These are phyloP conservation scores for Acidomyces sp. DNA, from an alignment of 495 filamentous ascomycete genomes.

Conservation along the genomic window DNA sequence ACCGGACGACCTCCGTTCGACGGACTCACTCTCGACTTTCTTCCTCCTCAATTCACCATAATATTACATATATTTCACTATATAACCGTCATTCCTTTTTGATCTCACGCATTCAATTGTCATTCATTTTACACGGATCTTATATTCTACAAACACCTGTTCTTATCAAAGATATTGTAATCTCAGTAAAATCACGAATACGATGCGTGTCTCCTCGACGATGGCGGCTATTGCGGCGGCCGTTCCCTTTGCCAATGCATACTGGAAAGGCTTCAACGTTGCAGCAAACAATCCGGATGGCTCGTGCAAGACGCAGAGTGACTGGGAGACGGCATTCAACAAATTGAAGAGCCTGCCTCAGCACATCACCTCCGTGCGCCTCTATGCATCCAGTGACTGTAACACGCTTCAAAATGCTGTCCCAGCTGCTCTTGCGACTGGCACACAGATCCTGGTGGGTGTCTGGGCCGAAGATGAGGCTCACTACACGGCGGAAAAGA, in stretches of 20 bases:
- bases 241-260: constrained; percentile 16
- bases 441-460: constrained; percentile 38
- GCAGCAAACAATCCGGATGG: constrained; percentile 34
- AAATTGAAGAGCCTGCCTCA: constrained; percentile 36
- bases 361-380: constrained; percentile 35
- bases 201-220: constrained; percentile 14
- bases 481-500: constrained; percentile 38
- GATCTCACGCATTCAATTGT: no score
- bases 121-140: no score
- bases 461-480: constrained; percentile 38
- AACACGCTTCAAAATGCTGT: constrained; percentile 38
- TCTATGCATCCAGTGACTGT: constrained; percentile 44
- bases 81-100: no score
- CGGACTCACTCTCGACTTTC: no score
- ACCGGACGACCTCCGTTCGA: no score
- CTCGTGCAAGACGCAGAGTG: constrained; percentile 36
- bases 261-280: constrained; percentile 38
- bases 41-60: no score
- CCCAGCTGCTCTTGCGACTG: constrained; percentile 39
- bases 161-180: no score
- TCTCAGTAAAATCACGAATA: constrained; percentile 2
- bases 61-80: no score
- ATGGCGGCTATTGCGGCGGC: constrained; percentile 9
- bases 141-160: no score
- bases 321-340: constrained; percentile 36